Percentiles rank a stretch among this genome's conserved stretches.
These are phyloP conservation scores for Mycena rosella DNA, from an alignment of 768 basidiomycete genomes.

Conservation along the genomic window DNA sequence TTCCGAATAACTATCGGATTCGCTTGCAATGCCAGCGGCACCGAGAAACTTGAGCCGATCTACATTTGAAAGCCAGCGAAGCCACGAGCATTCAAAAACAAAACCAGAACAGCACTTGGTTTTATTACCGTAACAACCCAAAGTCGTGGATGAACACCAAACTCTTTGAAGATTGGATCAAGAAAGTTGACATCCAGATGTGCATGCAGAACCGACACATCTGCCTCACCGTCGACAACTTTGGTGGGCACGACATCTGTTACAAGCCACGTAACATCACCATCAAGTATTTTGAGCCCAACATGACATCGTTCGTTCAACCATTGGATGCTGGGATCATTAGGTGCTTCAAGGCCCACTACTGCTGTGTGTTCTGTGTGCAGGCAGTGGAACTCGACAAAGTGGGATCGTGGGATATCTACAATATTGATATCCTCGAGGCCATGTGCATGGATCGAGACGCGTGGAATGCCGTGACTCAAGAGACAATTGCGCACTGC, in stretches of 20 bases:
- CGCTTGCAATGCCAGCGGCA: constrained; percentile 47
- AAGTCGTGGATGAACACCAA: constrained; percentile 55
- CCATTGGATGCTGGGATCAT: constrained; percentile 53
- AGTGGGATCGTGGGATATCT: constrained; percentile 47
- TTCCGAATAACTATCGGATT: constrained; percentile 45
- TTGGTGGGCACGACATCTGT: too few species aligned
- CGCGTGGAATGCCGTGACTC: constrained; percentile 42
- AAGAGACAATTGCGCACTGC: too few species aligned
- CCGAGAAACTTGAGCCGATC: constrained; percentile 46
- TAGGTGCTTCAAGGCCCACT: constrained; percentile 52
- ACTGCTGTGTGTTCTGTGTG: constrained; percentile 26
- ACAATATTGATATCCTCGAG: constrained; percentile 51
- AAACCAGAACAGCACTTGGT: constrained; percentile 38
- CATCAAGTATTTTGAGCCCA: constrained; percentile 45
- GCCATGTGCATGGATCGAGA: constrained; percentile 48
- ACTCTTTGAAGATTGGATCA: constrained; percentile 50
- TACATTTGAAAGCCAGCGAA: constrained; percentile 51
- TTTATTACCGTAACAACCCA: constrained; percentile 53
- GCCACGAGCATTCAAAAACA: constrained; percentile 48
- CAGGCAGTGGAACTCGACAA: constrained; percentile 37
- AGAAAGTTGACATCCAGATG: constrained; percentile 18
- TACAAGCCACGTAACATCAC: too few species aligned
- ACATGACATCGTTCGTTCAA: constrained; percentile 54
- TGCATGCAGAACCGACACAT: too few species aligned
- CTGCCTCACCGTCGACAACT: too few species aligned